phyloP scores from a whole-genome alignment of 73 alveolate genomes.

The Diophrys appendiculata region DNA sequence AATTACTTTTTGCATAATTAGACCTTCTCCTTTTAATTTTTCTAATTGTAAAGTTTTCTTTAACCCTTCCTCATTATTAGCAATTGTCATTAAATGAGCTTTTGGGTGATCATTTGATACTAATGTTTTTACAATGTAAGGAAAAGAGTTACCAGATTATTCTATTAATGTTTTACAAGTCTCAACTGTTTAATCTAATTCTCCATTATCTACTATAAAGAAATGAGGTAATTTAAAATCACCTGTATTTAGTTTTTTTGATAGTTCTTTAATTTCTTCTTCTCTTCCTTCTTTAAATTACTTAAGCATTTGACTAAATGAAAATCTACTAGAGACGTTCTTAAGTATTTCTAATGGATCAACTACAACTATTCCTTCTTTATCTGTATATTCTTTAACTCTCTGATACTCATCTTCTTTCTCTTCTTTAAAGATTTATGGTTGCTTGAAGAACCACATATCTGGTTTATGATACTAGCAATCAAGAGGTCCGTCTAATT shows the following conservation, averaged over 20 bases:
- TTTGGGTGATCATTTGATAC: neutral
- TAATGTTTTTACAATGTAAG: neutral
- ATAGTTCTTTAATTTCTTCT: neutral
- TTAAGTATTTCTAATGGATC: neutral
- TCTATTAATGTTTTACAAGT: neutral
- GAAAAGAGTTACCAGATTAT: neutral
- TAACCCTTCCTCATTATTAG: neutral
- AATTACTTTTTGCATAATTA: neutral
- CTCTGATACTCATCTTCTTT: neutral
- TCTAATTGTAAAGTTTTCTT: neutral
- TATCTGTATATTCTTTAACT: neutral
- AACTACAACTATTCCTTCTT: no score
- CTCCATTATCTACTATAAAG: neutral
- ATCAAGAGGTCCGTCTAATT: neutral
- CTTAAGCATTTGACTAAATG: neutral
- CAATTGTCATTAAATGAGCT: neutral
- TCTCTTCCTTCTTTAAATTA: neutral
- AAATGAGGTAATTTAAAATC: neutral
- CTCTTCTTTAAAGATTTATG: neutral
- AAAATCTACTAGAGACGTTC: neutral
- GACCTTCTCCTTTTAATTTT: neutral
- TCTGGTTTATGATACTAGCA: neutral
- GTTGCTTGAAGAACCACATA: neutral
- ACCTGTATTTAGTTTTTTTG: neutral
- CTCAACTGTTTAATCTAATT: neutral